phyloP scores from a whole-genome alignment of 169 alveolate genomes.

The Theileria sp. region DNA sequence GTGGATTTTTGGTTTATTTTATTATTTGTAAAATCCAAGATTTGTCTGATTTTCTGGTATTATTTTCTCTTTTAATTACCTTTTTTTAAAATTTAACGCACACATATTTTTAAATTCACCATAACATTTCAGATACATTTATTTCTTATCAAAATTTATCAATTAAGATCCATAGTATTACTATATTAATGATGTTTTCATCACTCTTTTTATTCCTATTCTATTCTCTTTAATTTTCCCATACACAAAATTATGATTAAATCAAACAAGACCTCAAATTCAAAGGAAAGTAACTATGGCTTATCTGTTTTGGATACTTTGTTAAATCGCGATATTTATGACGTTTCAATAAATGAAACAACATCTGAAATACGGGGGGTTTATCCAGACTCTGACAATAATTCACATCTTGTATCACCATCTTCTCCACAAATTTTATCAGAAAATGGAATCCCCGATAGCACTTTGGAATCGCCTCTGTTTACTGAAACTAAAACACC shows the following conservation, averaged over 20 bases:
- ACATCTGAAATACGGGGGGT: neutral
- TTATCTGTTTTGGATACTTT: constrained; percentile 57
- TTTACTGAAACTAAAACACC: constrained; percentile 44
- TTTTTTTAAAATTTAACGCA: neutral
- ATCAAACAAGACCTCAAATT: constrained; percentile 1
- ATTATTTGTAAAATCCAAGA: neutral
- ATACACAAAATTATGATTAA: constrained; percentile 6
- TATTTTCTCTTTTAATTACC: neutral
- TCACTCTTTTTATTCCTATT: neutral
- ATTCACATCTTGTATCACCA: constrained; percentile 6
- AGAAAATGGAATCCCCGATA: neutral
- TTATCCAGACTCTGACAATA: constrained; percentile 2
- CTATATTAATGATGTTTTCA: neutral
- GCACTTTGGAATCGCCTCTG: neutral
- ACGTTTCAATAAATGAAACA: neutral
- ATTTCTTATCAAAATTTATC: neutral
- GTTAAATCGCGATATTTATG: constrained; percentile 44
- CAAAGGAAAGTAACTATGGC: constrained; percentile 15
- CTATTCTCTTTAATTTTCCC: neutral
- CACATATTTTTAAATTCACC: neutral
- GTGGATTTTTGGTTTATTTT: neutral
- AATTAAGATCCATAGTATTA: neutral
- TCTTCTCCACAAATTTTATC: neutral
- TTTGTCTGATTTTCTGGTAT: neutral
- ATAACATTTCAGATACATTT: neutral